Evolutionary conservation across 1,284 basidiomycete genomes (phyloP).

Genomic region (Tilletia caries): DNA sequence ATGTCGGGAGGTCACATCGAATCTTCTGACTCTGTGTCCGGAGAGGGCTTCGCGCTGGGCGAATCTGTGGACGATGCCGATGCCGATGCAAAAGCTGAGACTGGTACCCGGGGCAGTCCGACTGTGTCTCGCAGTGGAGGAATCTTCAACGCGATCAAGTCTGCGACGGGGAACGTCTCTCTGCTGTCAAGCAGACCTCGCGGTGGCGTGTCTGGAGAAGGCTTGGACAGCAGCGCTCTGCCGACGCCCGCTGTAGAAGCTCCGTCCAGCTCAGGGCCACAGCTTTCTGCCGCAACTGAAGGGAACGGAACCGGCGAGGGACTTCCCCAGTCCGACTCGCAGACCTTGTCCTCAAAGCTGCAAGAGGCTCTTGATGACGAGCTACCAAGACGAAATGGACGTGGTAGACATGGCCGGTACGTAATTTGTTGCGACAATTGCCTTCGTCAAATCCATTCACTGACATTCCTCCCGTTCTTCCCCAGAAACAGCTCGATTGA

Average conservation of each 20-base stretch:
- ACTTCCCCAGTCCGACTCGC: background rate
- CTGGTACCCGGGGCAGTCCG: background rate
- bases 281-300: background rate
- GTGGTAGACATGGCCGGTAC: background rate
- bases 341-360: background rate
- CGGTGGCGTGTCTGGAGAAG: background rate
- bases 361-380: background rate
- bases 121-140: background rate
- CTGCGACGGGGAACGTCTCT: background rate
- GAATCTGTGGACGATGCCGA: background rate
- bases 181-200: background rate
- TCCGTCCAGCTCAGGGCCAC: background rate
- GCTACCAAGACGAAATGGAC: background rate
- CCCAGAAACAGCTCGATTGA: background rate
- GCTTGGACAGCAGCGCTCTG: background rate
- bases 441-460: background rate
- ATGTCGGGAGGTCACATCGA: too few relatives aligned
- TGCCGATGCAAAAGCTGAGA: background rate
- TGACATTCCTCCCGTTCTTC: background rate
- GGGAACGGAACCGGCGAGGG: background rate
- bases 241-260: background rate
- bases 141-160: background rate
- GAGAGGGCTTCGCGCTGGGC: background rate
- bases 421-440: background rate
- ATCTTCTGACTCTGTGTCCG: background rate